These are phyloP conservation scores for Acarospora socialis DNA, from an alignment of 2,329 filamentous ascomycete species.

Conservation along the genomic window DNA sequence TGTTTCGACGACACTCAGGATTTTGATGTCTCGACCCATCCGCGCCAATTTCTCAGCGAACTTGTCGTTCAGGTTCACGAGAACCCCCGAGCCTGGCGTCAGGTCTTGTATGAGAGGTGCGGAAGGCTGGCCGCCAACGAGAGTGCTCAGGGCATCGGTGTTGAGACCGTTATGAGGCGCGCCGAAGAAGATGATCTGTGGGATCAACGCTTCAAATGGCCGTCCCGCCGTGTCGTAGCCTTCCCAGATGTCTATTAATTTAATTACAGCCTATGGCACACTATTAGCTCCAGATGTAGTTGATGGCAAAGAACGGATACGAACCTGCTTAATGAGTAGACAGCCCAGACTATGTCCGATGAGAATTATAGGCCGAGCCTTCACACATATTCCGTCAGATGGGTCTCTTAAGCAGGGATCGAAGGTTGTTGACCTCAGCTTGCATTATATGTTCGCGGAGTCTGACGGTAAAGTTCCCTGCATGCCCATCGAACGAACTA, in stretches of 20 bases:
- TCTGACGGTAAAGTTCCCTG: slow-evolving; percentile 1
- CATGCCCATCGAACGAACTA: slow-evolving; percentile 2
- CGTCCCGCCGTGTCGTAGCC: too few species aligned
- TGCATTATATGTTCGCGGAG: too few species aligned
- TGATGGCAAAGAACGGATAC: too few species aligned
- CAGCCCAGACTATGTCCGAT: slow-evolving; percentile 10
- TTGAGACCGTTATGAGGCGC: slow-evolving; percentile 17
- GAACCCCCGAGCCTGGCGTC: slow-evolving; percentile 10
- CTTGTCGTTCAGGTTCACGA: slow-evolving; percentile 11
- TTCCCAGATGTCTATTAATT: too few species aligned
- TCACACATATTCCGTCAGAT: too few species aligned
- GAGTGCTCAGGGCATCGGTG: slow-evolving; percentile 11
- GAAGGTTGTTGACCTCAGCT: too few species aligned
- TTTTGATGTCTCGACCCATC: too few species aligned
- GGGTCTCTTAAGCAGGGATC: too few species aligned
- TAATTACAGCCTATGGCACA: neutral
- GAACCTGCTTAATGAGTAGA: slow-evolving; percentile 9
- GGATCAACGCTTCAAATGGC: too few species aligned
- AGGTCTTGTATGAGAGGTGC: slow-evolving; percentile 14
- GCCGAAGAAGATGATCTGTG: slow-evolving; percentile 17
- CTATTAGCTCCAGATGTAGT: slow-evolving; percentile 9
- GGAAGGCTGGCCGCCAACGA: slow-evolving; percentile 13
- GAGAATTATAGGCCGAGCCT: slow-evolving; percentile 4
- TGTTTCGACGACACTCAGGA: too few species aligned
- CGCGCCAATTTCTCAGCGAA: too few species aligned